Conservation (phyloP, 768 basidiomycete species). For the Rhizopogon sp. region DNA sequence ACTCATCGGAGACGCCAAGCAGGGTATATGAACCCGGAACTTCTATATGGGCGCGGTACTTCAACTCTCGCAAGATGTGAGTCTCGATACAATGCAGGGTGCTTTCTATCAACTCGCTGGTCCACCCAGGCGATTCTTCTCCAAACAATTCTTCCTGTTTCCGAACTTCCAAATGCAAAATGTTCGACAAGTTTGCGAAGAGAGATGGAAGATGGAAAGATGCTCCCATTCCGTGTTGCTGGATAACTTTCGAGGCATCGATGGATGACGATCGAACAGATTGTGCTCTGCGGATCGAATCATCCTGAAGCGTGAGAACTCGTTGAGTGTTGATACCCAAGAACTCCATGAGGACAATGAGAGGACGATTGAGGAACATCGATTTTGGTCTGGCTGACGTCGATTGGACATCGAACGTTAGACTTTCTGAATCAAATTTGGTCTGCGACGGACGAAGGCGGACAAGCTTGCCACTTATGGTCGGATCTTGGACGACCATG, state of each 20-base stretch:
- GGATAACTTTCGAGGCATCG: slow-evolving; percentile 34
- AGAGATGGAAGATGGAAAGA: slow-evolving; percentile 42
- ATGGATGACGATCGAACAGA: slow-evolving; percentile 28
- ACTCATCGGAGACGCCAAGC: slow-evolving; percentile 50
- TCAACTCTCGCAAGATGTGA: slow-evolving; percentile 46
- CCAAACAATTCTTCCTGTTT: slow-evolving; percentile 8
- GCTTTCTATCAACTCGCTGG: slow-evolving; percentile 33
- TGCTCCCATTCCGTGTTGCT: slow-evolving; percentile 38
- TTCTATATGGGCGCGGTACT: slow-evolving; percentile 45
- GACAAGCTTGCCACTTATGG: slow-evolving; percentile 29
- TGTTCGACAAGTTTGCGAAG: slow-evolving; percentile 29
- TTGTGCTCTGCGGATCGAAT: slow-evolving; percentile 32
- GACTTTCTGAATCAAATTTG: slow-evolving; percentile 38
- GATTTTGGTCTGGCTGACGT: slow-evolving; percentile 38
- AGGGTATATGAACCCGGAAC: slow-evolving; percentile 45
- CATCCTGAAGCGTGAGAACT: slow-evolving; percentile 34
- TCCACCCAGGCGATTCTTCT: slow-evolving; percentile 8
- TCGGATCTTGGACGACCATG: slow-evolving; percentile 40
- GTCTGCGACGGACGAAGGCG: slow-evolving; percentile 39
- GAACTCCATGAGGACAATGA: slow-evolving; percentile 45
- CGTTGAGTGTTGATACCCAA: slow-evolving; percentile 30
- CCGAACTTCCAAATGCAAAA: slow-evolving; percentile 26
- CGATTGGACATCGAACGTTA: slow-evolving; percentile 43
- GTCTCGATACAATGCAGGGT: slow-evolving; percentile 34
- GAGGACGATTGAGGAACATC: slow-evolving; percentile 41